phyloP scores from a whole-genome alignment of 345 rosid genomes.

The Brassica incana region DNA sequence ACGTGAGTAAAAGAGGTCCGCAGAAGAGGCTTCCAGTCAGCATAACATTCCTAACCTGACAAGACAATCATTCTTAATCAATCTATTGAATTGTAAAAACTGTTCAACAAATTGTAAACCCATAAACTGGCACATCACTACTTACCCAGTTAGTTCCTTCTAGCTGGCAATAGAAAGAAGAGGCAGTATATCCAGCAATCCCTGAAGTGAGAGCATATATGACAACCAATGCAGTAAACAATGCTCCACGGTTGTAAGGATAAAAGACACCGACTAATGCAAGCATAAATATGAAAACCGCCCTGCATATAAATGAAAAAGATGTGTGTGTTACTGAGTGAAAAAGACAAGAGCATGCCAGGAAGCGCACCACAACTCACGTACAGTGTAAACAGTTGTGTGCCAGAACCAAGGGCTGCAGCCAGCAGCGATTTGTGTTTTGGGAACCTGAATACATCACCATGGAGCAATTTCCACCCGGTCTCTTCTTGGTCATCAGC shows the following conservation, averaged over 20 bases:
- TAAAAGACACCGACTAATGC: neutral
- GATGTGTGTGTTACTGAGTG: neutral
- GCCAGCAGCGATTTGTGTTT: neutral
- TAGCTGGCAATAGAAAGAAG: neutral
- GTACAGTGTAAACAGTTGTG: neutral
- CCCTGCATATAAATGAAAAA: neutral
- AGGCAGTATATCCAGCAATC: neutral
- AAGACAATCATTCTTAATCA: neutral
- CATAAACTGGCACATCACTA: neutral
- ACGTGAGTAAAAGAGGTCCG: neutral
- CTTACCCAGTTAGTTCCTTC: neutral
- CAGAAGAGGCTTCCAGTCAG: neutral
- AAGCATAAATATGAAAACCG: neutral
- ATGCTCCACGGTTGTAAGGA: neutral
- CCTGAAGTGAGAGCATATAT: neutral
- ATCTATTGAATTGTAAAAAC: neutral
- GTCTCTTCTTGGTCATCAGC: neutral
- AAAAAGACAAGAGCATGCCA: neutral
- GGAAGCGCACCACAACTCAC: neutral
- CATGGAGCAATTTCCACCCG: neutral
- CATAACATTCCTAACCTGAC: neutral
- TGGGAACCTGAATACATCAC: neutral
- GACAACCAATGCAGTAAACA: neutral
- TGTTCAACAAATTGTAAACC: neutral
- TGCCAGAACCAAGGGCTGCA: constrained; percentile 1